Evolutionary conservation across 2,329 filamentous ascomycete species (phyloP).

Genomic region (Ceratocystis destructans): DNA sequence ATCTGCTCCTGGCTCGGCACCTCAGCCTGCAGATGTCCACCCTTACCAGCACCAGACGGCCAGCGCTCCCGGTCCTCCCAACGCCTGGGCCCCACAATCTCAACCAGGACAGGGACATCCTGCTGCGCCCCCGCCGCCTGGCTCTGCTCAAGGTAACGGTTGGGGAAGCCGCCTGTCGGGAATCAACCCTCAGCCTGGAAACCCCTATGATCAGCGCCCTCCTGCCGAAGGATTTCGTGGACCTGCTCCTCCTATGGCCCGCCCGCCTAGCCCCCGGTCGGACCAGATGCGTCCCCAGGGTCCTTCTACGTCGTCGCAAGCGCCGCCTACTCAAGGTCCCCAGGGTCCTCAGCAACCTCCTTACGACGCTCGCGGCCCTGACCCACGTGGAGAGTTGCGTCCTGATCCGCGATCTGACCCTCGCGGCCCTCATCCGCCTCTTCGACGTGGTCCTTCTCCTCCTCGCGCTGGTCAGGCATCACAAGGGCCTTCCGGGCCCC

Average conservation of each 20-base stretch:
- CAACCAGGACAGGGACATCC: conserved; percentile 38
- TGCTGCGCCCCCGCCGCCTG: conserved; percentile 30
- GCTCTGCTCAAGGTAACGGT: conserved; percentile 36
- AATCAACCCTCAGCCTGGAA: conserved; percentile 62
- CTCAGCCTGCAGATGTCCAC: conserved; percentile 91
- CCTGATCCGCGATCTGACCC: conserved; percentile 17
- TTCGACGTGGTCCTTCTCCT: conserved; percentile 26
- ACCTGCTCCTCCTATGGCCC: conserved; percentile 50
- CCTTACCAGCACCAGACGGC: conserved; percentile 82
- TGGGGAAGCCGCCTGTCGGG: conserved; percentile 59
- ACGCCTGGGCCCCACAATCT: conserved; percentile 70
- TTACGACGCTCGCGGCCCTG: conserved; percentile 20
- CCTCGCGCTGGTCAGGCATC: conserved; percentile 21
- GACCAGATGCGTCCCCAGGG: conserved; percentile 42
- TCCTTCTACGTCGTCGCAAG: conserved; percentile 11
- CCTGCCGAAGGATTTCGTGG: conserved; percentile 52
- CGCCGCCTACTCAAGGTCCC: conserved; percentile 16
- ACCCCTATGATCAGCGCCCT: conserved; percentile 61
- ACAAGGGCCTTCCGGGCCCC: conserved; percentile 23
- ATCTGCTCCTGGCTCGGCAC: conserved; percentile 53
- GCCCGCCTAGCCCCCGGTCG: conserved; percentile 63
- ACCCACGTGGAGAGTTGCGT: conserved; percentile 17
- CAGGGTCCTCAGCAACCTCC: conserved; percentile 50
- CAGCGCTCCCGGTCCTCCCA: conserved; percentile 68
- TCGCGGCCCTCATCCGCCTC: conserved; percentile 34